These are phyloP conservation scores for Monosporascus cannonballus DNA, from an alignment of 2,329 filamentous ascomycete species.

Conservation along the genomic window DNA sequence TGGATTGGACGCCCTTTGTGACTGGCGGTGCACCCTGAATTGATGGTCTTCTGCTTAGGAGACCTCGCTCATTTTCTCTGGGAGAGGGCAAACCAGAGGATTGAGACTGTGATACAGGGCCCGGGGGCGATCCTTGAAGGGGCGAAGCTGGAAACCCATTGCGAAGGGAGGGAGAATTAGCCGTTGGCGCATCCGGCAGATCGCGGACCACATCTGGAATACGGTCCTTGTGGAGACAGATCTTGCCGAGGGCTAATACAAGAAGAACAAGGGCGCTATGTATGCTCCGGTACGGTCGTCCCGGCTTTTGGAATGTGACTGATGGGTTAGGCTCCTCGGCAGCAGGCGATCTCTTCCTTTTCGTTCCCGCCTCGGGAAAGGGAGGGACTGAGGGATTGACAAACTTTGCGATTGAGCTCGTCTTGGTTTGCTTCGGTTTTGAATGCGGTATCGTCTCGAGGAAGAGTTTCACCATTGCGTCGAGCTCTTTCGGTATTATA, in stretches of 20 bases:
- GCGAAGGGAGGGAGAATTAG: conserved; percentile 35
- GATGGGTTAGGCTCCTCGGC: conserved; percentile 22
- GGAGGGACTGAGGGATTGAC: conserved; percentile 18
- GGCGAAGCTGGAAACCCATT: conserved; percentile 49
- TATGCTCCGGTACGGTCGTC: conserved; percentile 58
- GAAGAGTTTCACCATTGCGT: conserved; percentile 47
- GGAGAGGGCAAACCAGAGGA: conserved; percentile 47
- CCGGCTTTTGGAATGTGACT: conserved; percentile 33
- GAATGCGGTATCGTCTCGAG: conserved; percentile 38
- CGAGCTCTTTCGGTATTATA: conserved; percentile 46
- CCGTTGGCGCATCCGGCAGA: conserved; percentile 26
- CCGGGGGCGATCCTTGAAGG: conserved; percentile 49
- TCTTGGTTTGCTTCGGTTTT: conserved; percentile 15
- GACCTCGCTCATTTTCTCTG: conserved; percentile 40
- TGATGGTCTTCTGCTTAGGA: conserved; percentile 45
- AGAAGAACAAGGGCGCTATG: conserved; percentile 77
- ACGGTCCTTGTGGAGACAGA: conserved; percentile 54
- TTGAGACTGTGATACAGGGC: conserved; percentile 37
- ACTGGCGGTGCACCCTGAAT: conserved; percentile 34
- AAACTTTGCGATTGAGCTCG: conserved; percentile 23
- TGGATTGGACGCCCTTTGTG: conserved; percentile 22
- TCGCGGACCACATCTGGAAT: conserved; percentile 55
- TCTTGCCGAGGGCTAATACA: conserved; percentile 79
- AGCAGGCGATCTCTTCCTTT: conserved; percentile 51
- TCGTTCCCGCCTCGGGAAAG: conserved; percentile 29